Conservation (phyloP, 306 rosid genomes). For the Casuarina equisetifolia region DNA sequence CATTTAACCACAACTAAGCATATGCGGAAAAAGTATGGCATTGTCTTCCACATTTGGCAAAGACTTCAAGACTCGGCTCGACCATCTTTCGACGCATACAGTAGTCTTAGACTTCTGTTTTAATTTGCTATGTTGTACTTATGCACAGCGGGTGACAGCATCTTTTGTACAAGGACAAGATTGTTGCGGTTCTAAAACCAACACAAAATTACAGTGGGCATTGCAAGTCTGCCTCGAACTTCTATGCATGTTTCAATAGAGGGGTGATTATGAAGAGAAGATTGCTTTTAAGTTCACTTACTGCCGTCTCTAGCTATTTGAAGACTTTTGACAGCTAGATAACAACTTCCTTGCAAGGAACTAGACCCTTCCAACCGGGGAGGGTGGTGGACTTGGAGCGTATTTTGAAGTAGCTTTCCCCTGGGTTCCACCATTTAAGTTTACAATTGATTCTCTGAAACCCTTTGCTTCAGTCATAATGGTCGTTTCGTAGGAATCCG, state of each 20-base stretch:
- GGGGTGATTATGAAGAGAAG: constrained; percentile 10
- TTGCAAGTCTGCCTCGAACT: constrained; percentile 16
- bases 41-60: neutral
- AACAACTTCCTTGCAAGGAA: constrained; percentile 20
- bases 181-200: constrained; percentile 34
- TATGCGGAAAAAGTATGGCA: neutral
- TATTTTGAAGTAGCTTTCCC: constrained; percentile 47
- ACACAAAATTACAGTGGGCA: constrained; percentile 31
- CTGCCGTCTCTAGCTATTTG: constrained; percentile 21
- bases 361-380: constrained; percentile 89
- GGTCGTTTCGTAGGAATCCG: constrained; percentile 35
- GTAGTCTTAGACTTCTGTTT: neutral
- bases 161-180: constrained; percentile 36
- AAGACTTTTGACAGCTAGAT: constrained; percentile 32
- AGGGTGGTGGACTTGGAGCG: constrained; percentile 76
- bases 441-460: constrained; percentile 28
- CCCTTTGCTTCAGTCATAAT: constrained; percentile 35
- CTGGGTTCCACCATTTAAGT: constrained; percentile 28
- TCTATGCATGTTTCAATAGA: neutral
- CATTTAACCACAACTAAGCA: neutral
- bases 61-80: constrained; percentile 5
- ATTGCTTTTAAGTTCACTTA: constrained; percentile 5
- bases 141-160: neutral
- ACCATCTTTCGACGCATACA: neutral
- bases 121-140: neutral